Base-by-base conservation (phyloP, 225 moss, liverwort and hornwort genomes). In the Pleurozium schreberi region DNA sequence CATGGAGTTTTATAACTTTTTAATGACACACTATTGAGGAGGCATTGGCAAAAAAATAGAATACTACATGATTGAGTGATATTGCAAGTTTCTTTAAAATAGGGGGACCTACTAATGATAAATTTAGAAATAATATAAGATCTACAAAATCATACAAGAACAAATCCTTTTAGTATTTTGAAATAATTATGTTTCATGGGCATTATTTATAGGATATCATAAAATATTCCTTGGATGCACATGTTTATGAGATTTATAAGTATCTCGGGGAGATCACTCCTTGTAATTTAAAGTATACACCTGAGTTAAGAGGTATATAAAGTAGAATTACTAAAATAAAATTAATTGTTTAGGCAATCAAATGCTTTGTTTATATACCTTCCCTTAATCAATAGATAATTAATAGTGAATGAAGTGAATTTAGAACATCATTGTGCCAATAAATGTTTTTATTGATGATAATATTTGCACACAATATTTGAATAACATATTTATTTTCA, bases 371-470 rank as follows among this genome's bases (percentile, higher is more conserved):
- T 12, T 22, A 8, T 52, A 0, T 33, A 49, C 33, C 7, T 75
- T 49, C 19, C 7, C 1, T 49, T 8, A 12, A 50, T 33, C 12
- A 43, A 36, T 53, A 23, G 36, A 50, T 20, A 20, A 20, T 0
- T 33, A 33, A 12, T 50, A n/a, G 8, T 49, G 1, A 36, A 53
- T 53, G 53, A 36, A 36, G 23, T 76, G 76, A 76, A 23, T 53
- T 36, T 9, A 53, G 3, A 9, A 36, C 36, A 23, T 36, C 21
- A 36, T 76, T 52, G 0, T 36, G 5, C 14, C 14, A 52, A 52
- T 23, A 52, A 76, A 21, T 0, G 0, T 8, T 36, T 36, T 36
- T 0, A 33, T 1, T 4, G 0, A 31, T 0, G 0, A 36, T 52
- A 36, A 5, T 52, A 36, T 21, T 69, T 53, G 3, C 10, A 45